Evolutionary conservation across 768 basidiomycete species (phyloP).

Genomic region (Xanthoconium stramineum): DNA sequence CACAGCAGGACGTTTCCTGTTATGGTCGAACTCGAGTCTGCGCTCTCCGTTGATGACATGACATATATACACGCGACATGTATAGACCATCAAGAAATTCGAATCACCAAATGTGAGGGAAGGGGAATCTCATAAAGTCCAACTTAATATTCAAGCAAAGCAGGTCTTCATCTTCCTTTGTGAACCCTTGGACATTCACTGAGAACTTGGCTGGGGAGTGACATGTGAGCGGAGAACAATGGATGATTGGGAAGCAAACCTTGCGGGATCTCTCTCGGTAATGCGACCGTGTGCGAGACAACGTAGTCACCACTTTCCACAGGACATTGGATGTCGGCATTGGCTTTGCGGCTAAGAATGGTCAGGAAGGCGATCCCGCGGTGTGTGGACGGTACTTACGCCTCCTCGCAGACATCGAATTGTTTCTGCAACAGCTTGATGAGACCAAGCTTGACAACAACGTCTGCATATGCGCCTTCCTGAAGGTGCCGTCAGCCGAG

Average conservation of each 20-base stretch:
- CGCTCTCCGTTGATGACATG: neutral
- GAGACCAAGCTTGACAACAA: conserved; percentile 89
- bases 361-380: neutral
- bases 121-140: conserved; percentile 59
- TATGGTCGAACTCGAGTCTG: neutral
- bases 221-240: conserved; percentile 2
- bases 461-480: conserved; percentile 91
- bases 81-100: neutral
- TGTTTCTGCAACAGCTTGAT: conserved; percentile 81
- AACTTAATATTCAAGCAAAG: conserved; percentile 78
- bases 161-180: conserved; percentile 68
- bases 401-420: conserved; percentile 92
- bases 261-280: conserved; percentile 90
- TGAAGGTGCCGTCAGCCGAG: conserved; percentile 32
- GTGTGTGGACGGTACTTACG: conserved; percentile 52
- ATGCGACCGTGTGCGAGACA: conserved; percentile 77
- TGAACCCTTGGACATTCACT: conserved; percentile 68
- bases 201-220: conserved; percentile 70
- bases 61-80: conserved; percentile 6
- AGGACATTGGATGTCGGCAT: conserved; percentile 81
- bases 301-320: conserved; percentile 66
- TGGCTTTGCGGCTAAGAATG: conserved; percentile 58
- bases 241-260: conserved; percentile 38
- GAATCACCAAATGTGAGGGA: conserved; percentile 28
- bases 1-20: conserved; percentile 1